Base-by-base conservation (phyloP, 768 basidiomycete species). In the Suillus occidentalis region DNA sequence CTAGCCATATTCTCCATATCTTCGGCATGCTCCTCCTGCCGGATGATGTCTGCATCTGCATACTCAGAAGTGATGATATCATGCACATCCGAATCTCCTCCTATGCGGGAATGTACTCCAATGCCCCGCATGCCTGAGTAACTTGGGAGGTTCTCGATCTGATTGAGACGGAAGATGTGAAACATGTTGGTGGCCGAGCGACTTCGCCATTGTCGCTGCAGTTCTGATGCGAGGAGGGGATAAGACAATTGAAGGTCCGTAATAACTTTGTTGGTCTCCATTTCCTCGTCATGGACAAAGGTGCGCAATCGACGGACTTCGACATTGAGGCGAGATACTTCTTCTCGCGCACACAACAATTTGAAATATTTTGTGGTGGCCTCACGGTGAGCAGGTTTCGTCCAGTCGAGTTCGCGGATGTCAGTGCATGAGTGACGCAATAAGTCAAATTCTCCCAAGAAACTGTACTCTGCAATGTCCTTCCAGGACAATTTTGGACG, bases 381-480 rank as follows among this genome's bases (percentile, higher is more conserved):
- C 18, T 43, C 58, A 22, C 40, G 8, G 31, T 45, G 25, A 9
- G 66, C 58, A 6, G 63, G 63, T 36, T 61, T 60, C 10, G 60
- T 56, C 66, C 66, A 67, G 31, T 43, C 53, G 2, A 31, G 14
- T 6, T 28, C 39, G 1, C 20, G 6, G 9, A 67, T 16, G n/a
- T 61, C 43, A 22, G 20, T n/a, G 7, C 34, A 34, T 9, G 43
- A 45, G 4, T 45, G 43, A 45, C 20, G 20, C 43, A 45, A 45
- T 4, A 45, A 45, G 18, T 70, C 53, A 25, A 70, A 71, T 45
- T 72, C 69, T 7, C 64, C 66, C 1, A 72, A 40, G 22, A 66
- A 66, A 12, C 37, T 63, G 45, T 72, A 72, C 14, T 65, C 61
- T 3, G 63, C 61, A 42, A 71, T 67, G 4, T 71, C 62, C 9